A percentile compares a stretch with the other conserved stretches of the same genome.
phyloP scores from a whole-genome alignment of 208 protist genomes.

The Kentomonas sorsogonicus region DNA sequence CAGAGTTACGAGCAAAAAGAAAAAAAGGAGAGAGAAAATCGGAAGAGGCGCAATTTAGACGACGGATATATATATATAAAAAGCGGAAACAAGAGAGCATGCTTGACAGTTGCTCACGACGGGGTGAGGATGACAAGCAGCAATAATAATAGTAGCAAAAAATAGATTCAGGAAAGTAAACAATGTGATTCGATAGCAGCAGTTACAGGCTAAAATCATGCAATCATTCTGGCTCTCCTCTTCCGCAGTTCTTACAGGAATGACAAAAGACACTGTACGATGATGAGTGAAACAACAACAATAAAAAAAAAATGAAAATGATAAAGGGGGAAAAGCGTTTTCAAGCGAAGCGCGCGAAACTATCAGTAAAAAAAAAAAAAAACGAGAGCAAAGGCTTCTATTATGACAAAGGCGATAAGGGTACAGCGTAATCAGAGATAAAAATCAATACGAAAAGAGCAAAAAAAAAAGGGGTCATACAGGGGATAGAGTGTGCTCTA shows the following conservation, averaged over 20 bases:
- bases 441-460: constrained; percentile 2
- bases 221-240: no score
- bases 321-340: background rate
- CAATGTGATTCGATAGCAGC: no score
- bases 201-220: no score
- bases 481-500: constrained; percentile 3
- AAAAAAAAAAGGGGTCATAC: constrained; percentile 8
- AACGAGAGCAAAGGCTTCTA: background rate
- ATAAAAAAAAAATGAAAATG: constrained; percentile 11
- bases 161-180: no score
- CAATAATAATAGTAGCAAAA: no score
- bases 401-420: background rate
- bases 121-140: no score
- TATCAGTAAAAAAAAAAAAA: constrained; percentile 1
- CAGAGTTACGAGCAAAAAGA: background rate
- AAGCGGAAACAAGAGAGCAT: background rate
- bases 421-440: background rate
- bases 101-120: no score
- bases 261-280: background rate
- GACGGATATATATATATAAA: background rate
- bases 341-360: constrained; percentile 1
- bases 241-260: no score
- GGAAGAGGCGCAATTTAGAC: background rate
- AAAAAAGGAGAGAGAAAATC: constrained; percentile 6
- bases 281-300: background rate